A percentile compares a stretch with the other conserved stretches of the same genome.
Conservation (phyloP, 257 asterid species). For the Gardenia jasminoides region DNA sequence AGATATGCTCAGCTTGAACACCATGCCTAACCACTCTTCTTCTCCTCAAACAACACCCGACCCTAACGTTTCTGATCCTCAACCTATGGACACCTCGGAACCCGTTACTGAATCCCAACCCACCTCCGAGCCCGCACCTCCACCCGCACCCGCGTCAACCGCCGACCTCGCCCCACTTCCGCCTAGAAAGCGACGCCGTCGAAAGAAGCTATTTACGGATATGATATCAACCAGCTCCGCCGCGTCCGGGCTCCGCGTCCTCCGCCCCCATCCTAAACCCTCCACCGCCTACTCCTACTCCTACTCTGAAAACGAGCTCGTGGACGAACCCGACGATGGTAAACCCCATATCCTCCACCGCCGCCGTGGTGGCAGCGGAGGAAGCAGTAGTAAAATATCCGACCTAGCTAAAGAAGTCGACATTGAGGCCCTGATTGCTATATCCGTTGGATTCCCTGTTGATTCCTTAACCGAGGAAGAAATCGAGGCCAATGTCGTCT, state of each 20-base stretch:
- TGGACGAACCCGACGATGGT: conserved; percentile 14
- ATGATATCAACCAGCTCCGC: conserved; percentile 60
- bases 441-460: conserved; percentile 92
- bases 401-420: conserved; percentile 88
- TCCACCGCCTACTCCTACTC: conserved; percentile 39
- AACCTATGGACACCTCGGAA: conserved; percentile 1
- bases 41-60: conserved; percentile 26
- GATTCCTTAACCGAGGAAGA: conserved; percentile 95
- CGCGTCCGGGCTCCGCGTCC: conserved; percentile 71
- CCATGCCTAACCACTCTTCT: neutral
- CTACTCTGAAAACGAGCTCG: conserved; percentile 40
- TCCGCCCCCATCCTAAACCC: conserved; percentile 74
- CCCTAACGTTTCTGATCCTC: conserved; percentile 26
- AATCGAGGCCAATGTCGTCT: conserved; percentile 91
- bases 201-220: conserved; percentile 83
- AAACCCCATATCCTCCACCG: conserved; percentile 45
- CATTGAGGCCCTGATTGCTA: conserved; percentile 85
- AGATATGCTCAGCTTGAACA: neutral
- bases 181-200: conserved; percentile 79
- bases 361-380: conserved; percentile 36
- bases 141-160: conserved; percentile 15
- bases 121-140: conserved; percentile 26
- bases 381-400: conserved; percentile 36
- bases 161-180: conserved; percentile 41
- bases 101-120: conserved; percentile 24